These are phyloP conservation scores for Globisporangium megalacanthum DNA, from an alignment of 352 stramenopile genomes.

Conservation along the genomic window DNA sequence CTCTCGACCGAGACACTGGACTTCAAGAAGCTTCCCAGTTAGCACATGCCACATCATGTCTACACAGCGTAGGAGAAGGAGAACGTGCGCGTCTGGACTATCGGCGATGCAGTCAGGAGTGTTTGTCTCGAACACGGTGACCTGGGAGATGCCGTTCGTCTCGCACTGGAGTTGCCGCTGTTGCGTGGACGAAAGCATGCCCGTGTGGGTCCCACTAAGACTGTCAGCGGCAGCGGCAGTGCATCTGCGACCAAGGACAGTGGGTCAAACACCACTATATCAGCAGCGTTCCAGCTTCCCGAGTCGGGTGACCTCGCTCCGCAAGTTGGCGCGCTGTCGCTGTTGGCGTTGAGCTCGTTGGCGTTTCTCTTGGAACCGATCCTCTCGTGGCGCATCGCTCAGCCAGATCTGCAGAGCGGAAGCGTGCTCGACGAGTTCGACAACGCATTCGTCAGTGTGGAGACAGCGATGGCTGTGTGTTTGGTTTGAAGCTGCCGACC, in stretches of 20 bases:
- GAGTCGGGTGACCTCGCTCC: slow-evolving; percentile 12
- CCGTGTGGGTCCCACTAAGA: no score
- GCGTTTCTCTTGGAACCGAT: slow-evolving; percentile 47
- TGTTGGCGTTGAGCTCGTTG: slow-evolving; percentile 13
- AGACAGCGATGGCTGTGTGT: slow-evolving; percentile 33
- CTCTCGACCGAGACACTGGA: slow-evolving; percentile 82
- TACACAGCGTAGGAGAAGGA: slow-evolving; percentile 82
- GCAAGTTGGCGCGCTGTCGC: not conserved
- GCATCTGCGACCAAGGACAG: not conserved
- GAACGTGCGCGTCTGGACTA: slow-evolving; percentile 52
- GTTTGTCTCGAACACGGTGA: slow-evolving; percentile 25
- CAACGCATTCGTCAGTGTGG: slow-evolving; percentile 40
- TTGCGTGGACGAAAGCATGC: not conserved
- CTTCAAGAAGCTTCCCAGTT: slow-evolving; percentile 87
- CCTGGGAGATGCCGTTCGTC: slow-evolving; percentile 35
- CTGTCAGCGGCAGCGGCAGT: not conserved
- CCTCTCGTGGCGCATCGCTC: slow-evolving; percentile 50
- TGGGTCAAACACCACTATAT: slow-evolving; percentile 10
- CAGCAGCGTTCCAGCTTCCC: slow-evolving; percentile 14
- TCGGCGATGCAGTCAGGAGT: slow-evolving; percentile 63
- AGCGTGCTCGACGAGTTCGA: slow-evolving; percentile 73
- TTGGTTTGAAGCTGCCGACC: slow-evolving; percentile 27
- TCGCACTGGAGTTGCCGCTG: slow-evolving; percentile 21
- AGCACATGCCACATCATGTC: slow-evolving; percentile 84
- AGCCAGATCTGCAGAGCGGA: slow-evolving; percentile 61